Conservation (phyloP, 202 grass and related monocot genomes). For the Digitaria exilis region DNA sequence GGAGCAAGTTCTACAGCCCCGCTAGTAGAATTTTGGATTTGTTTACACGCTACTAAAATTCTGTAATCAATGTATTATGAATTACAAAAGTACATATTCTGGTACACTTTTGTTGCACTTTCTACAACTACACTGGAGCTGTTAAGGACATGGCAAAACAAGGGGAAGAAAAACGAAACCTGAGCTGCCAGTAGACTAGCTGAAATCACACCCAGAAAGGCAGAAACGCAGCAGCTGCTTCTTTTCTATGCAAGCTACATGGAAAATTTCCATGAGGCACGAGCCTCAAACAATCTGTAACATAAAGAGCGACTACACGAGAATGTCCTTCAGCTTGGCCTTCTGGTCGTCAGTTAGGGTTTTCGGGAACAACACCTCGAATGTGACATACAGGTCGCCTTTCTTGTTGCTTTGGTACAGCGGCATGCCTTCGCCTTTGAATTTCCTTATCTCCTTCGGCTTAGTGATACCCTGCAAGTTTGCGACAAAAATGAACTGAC, state of each 20-base stretch:
- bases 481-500: not conserved
- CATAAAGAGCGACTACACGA: slow-evolving; percentile 40
- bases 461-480: slow-evolving; percentile 81
- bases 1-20: not conserved
- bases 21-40: not conserved
- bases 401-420: slow-evolving; percentile 91
- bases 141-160: slow-evolving; percentile 29
- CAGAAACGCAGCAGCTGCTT: slow-evolving; percentile 23
- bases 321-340: slow-evolving; percentile 75
- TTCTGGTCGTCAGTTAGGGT: slow-evolving; percentile 81
- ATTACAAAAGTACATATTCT: slow-evolving; percentile 32
- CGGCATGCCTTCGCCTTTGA: slow-evolving; percentile 97
- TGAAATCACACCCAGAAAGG: slow-evolving; percentile 34
- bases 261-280: slow-evolving; percentile 44
- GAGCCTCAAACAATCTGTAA: slow-evolving; percentile 37
- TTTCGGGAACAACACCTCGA: slow-evolving; percentile 88
- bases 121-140: slow-evolving; percentile 47
- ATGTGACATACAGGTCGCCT: slow-evolving; percentile 79
- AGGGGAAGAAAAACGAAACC: not conserved
- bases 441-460: slow-evolving; percentile 87
- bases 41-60: slow-evolving; percentile 19
- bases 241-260: slow-evolving; percentile 30
- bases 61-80: slow-evolving; percentile 32
- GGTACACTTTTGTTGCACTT: slow-evolving; percentile 30
- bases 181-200: slow-evolving; percentile 30